phyloP scores from a whole-genome alignment of 495 filamentous ascomycete genomes.

The Podospora pseudocomata region DNA sequence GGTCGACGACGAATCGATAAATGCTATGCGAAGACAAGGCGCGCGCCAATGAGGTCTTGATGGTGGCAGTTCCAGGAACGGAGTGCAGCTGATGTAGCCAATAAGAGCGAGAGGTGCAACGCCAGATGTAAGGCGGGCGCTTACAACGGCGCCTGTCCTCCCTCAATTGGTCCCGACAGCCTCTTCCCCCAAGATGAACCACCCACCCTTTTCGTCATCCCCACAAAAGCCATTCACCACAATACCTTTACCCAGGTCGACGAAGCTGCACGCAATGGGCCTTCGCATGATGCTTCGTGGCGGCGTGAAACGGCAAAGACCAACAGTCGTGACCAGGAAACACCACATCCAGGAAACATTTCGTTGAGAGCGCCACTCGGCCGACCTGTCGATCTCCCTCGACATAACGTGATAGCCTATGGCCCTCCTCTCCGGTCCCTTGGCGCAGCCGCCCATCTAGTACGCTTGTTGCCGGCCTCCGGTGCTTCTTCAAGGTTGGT shows the following conservation, averaged over 20 bases:
- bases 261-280: neutral
- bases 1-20: constrained; percentile 25
- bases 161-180: constrained; percentile 25
- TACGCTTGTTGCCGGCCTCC: neutral
- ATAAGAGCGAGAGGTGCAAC: constrained; percentile 22
- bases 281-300: neutral
- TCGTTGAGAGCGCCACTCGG: neutral
- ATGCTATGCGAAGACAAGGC: constrained; percentile 29
- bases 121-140: constrained; percentile 29
- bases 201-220: constrained; percentile 10
- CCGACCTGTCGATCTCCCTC: constrained; percentile 9
- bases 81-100: constrained; percentile 23
- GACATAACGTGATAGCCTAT: neutral
- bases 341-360: neutral
- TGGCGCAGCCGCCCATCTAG: constrained; percentile 16
- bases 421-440: constrained; percentile 6
- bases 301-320: neutral
- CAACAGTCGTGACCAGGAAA: neutral
- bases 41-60: constrained; percentile 31
- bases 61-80: constrained; percentile 10
- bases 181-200: constrained; percentile 18
- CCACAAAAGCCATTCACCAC: neutral
- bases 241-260: neutral
- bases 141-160: constrained; percentile 28
- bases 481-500: neutral